These are phyloP conservation scores for Phytophthora rubi DNA, from an alignment of 352 stramenopile species.

Conservation along the genomic window DNA sequence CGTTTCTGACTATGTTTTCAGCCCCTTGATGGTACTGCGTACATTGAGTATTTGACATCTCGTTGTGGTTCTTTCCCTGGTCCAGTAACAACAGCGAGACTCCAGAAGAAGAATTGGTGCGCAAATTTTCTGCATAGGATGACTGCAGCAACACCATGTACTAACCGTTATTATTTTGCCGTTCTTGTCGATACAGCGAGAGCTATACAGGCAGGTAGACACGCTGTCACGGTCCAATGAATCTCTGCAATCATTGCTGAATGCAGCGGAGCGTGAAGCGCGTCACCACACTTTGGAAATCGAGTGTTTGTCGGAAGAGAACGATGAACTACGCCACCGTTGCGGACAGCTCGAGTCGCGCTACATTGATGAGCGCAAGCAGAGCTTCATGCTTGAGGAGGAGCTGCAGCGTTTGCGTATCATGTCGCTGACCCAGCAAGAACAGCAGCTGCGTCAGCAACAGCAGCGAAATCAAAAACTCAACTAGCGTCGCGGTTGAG, in stretches of 20 bases:
- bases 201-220: conserved; percentile 67
- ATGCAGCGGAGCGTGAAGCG: conserved; percentile 64
- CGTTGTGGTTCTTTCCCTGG: neutral
- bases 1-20: conserved; percentile 3
- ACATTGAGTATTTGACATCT: neutral
- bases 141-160: neutral
- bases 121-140: neutral
- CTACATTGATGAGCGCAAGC: conserved; percentile 76
- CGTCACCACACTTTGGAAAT: conserved; percentile 71
- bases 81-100: conserved; percentile 33
- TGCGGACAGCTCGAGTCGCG: conserved; percentile 65
- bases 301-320: conserved; percentile 80
- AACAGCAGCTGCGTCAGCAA: conserved; percentile 42
- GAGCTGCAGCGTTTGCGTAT: conserved; percentile 66
- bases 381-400: conserved; percentile 65
- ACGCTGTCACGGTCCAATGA: conserved; percentile 66
- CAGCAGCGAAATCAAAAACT: conserved; percentile 22
- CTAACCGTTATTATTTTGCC: conserved; percentile 11
- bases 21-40: neutral
- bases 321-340: conserved; percentile 72
- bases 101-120: conserved; percentile 67
- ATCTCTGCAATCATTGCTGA: conserved; percentile 67
- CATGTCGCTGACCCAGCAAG: conserved; percentile 50
- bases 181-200: conserved; percentile 40
- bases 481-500: conserved; percentile 15